Base-by-base conservation (phyloP, 2,329 filamentous ascomycete genomes). In the Pleoardoris graminearum region DNA sequence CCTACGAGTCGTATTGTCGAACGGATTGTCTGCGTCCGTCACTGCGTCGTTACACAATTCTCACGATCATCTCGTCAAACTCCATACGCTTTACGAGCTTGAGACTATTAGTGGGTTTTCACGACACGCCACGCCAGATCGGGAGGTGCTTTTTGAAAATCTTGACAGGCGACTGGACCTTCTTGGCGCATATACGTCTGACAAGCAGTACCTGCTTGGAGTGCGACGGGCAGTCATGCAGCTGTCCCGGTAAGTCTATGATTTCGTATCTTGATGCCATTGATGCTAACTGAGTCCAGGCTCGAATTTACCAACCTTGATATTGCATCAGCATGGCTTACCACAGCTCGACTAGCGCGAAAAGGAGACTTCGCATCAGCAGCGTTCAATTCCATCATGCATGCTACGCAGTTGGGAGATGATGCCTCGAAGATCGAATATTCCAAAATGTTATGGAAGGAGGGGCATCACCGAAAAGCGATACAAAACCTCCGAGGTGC, bases 191-290 rank as follows among this genome's bases (percentile, higher is more conserved):
- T 96, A 94, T 65, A 87, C 92, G 32, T 85, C 86, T 47, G 92
- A 99, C 69, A 99, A 99, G 71, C 93, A 97, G 69, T 97, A 96
- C 68, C 76, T 99, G 8, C 79, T 99, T 23, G 89, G 91, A 1
- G 81, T 97, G 35, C 85, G 92, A 51, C 83, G 94, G 61, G 93
- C 94, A 21, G 85, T 88, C 1, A 96, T 99, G 90, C 85, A 92
- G 60, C 72, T 95, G 51, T 85, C 85, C 57, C 78, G 80, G 86
- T 89, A 77, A 65, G 81, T 75, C 22, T 27, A 10, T 11, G 12
- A 8, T 14, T 8, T 11, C 7, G n/a, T n/a, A 14, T 21, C 21
- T 59, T 25, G 21, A 48, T 35, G 30, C 7, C 21, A 22, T 36
- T 50, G 8, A 21, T 54, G 10, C 53, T 64, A 27, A 66, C 43